Conservation (phyloP, 164 flowering plant species). For the Dillenia turbinata region DNA sequence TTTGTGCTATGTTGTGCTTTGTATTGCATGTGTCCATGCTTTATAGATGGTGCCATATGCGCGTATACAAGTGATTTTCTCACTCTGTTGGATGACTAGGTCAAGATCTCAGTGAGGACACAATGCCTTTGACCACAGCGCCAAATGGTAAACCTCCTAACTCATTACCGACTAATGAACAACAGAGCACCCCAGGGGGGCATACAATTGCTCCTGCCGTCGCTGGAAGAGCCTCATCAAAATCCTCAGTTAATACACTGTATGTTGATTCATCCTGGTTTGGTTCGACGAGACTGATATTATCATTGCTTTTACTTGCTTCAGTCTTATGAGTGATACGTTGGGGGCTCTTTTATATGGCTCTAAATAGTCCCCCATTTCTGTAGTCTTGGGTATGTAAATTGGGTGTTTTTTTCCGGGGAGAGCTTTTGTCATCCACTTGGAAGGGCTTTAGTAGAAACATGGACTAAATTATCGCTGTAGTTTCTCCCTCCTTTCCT, state of each 20-base stretch:
- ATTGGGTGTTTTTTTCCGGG: conserved; percentile 11
- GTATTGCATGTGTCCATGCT: no score
- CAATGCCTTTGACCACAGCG: conserved; percentile 30
- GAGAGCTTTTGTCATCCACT: conserved; percentile 11
- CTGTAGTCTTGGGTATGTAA: conserved; percentile 9
- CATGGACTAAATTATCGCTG: no score
- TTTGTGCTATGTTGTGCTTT: no score
- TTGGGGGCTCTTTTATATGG: background rate
- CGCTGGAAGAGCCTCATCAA: conserved; percentile 65
- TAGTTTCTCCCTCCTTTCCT: background rate
- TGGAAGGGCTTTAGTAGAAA: no score
- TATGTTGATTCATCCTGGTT: conserved; percentile 9
- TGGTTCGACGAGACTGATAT: conserved; percentile 16
- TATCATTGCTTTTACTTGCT: conserved; percentile 13
- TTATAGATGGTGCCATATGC: no score
- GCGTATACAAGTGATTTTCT: no score
- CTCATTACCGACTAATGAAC: conserved; percentile 76
- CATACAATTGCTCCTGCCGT: conserved; percentile 75
- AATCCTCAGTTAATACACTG: conserved; percentile 41
- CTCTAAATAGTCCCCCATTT: background rate
- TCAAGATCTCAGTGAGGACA: conserved; percentile 32
- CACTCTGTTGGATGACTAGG: conserved; percentile 33
- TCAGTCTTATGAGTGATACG: conserved; percentile 3
- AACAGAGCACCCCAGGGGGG: conserved; percentile 50
- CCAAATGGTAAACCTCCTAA: conserved; percentile 39